Base-by-base conservation (phyloP, 2,329 filamentous ascomycete genomes). In the Colletotrichum noveboracense region DNA sequence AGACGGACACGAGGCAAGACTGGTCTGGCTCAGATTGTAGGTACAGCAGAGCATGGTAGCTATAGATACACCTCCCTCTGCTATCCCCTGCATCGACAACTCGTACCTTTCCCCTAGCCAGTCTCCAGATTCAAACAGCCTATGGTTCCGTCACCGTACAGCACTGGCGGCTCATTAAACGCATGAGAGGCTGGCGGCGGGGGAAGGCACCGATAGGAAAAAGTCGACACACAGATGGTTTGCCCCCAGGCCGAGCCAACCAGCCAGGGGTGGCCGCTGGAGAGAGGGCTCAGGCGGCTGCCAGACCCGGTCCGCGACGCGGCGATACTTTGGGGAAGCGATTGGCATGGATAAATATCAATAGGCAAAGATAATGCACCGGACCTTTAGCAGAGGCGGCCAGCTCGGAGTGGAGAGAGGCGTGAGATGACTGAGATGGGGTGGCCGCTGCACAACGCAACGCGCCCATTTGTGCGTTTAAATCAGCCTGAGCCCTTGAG, bases 381-480 rank as follows among this genome's bases (percentile, higher is more conserved):
- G 56, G 56, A 43, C 48, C 52, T 18, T 24, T 60, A 38, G 55
- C 56, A 61, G 66, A 52, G 30, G 32, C 43, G 66, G 66, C 66
- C 66, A 56, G 26, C 60, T 38, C 36, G 30, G n/a, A 61, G 18
- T 61, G 58, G 58, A 32, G 67, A 43, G 43, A 43, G 38, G 26
- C 26, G 26, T 12, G 38, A n/a, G 38, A 48, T 48, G 18, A 48
- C 38, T 48, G 38, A 38, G 26, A 58, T 36, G 74, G 43, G 43
- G 71, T 62, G 60, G 18, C 32, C 28, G 64, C 61, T 64, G 24
- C 71, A 74, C 48, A 66, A 56, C n/a, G 43, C 38, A 58, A 68
- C 64, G 56, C 64, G 70, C 75, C 76, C 68, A 78, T 77, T 78
- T 74, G 76, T 70, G 76, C 76, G 76, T 78, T 78, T 77, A 77